Conservation (phyloP, 805 yeast species). For the Phaffomyces antillensis region DNA sequence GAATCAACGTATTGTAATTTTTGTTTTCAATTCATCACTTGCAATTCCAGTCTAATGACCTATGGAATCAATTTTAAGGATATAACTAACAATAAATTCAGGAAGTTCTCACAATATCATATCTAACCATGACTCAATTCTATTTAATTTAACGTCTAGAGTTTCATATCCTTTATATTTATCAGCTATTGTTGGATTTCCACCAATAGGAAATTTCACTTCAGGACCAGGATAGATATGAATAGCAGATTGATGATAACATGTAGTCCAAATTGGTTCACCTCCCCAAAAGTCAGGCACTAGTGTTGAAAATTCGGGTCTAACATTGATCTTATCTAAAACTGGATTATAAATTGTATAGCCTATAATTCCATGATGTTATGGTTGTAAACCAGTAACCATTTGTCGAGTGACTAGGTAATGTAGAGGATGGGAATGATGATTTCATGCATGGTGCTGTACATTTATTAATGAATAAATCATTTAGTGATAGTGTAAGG, state of each 20-base stretch:
- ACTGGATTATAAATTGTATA: constrained; percentile 68
- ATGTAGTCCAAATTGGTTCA: constrained; percentile 83
- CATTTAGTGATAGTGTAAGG: constrained; percentile 66
- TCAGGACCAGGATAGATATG: constrained; percentile 98
- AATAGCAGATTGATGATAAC: constrained; percentile 55
- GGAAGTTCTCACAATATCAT: constrained; percentile 50
- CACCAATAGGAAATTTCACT: constrained; percentile 43
- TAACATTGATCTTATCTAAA: constrained; percentile 45
- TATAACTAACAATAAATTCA: constrained; percentile 67
- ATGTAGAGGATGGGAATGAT: constrained; percentile 81
- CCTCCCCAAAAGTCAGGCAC: constrained; percentile 80
- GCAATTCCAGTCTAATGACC: constrained; percentile 70
- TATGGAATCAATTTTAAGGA: constrained; percentile 72
- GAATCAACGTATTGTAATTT: constrained; percentile 61
- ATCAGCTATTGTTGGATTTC: constrained; percentile 47
- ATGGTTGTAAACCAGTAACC: constrained; percentile 79
- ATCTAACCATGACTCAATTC: constrained; percentile 66
- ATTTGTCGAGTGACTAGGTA: constrained; percentile 91
- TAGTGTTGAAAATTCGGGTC: constrained; percentile 40
- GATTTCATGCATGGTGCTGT: constrained; percentile 84
- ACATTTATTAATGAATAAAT: constrained; percentile 41
- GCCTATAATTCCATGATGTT: constrained; percentile 82
- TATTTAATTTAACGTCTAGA: constrained; percentile 46
- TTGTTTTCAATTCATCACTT: constrained; percentile 46
- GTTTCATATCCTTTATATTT: constrained; percentile 58